Evolutionary conservation across 2,329 filamentous ascomycete species (phyloP).

Genomic region (Grosmannia serpens): DNA sequence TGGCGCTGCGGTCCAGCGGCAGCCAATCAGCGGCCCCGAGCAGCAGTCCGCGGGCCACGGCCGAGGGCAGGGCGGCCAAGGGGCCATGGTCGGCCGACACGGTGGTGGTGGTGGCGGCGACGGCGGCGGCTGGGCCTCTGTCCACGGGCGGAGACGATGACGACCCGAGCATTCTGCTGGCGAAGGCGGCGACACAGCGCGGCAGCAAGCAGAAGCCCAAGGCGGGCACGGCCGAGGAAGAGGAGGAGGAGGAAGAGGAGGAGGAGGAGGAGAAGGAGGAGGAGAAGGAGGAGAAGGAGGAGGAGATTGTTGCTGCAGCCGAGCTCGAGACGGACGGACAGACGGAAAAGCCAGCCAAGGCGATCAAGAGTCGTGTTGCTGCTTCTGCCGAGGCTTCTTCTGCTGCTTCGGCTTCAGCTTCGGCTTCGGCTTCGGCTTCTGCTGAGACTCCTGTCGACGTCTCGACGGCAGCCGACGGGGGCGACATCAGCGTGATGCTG

Average conservation of each 20-base stretch:
- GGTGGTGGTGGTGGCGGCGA: not conserved
- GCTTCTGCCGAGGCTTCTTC: not conserved
- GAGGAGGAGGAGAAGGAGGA: no score
- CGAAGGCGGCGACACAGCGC: not conserved
- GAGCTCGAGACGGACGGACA: no score
- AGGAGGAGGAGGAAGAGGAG: no score
- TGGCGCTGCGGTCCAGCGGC: slow-evolving; percentile 9
- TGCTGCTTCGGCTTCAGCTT: no score
- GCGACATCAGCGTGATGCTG: slow-evolving; percentile 16
- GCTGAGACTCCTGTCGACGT: not conserved
- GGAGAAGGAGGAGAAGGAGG: no score
- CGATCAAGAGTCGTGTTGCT: not conserved
- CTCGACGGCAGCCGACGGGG: not conserved
- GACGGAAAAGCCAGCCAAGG: no score
- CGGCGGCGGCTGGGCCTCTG: not conserved
- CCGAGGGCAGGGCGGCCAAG: no score
- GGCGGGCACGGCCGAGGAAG: no score
- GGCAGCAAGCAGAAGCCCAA: no score
- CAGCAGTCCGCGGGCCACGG: no score
- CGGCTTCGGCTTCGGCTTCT: no score
- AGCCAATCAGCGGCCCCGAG: not conserved
- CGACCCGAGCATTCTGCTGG: not conserved
- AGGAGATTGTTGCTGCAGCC: no score
- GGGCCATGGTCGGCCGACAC: not conserved
- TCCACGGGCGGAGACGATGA: not conserved